Evolutionary conservation across 2,329 filamentous ascomycete genomes (phyloP), one percentile per base, ranked within the genome.

Genomic region (Fusarium citri): DNA sequence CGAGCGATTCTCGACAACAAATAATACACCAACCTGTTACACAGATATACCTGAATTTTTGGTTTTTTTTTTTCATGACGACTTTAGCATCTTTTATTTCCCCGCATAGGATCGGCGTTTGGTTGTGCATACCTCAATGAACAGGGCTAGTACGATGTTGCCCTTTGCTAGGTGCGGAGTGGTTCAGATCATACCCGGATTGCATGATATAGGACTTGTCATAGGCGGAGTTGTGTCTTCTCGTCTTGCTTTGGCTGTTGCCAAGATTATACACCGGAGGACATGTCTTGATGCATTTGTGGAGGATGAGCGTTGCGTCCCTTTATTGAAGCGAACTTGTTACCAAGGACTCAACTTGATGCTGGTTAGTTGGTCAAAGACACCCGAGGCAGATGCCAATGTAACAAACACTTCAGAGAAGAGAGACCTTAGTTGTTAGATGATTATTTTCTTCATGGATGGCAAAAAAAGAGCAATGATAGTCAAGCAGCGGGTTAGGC

Each of bases 21-120:
- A 40, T 47, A 49, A 53, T 41, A 28, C 55, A 43, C 37, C 18
- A 42, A 54, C 54, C 48, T 55, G 64, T 62, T 66, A 70, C 48
- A 70, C 59, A 67, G 64, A 70, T 57, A 67, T 63, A 67, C 41
- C 55, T 71, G 66, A 53, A 60, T 62, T 68, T 51, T 69, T 37
- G 5, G n/a, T 47, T 71, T 70, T 72, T 37, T 47, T 71, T 70
- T 72, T 72, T 65, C 48, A 60, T 68, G 55, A 60, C 51, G 63
- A 73, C 64, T 66, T 67, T 57, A 72, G 62, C 68, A 71, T 67
- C 41, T 64, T 69, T 68, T 59, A 20, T 59, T 66, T 50, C 74
- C 64, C 62, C 61, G 70, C 74, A 76, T 76, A 69, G 73, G 68
- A 70, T 64, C 67, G 74, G 74, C 74, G 74, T 76, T 76, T 72